A percentile compares a stretch with the other conserved stretches of the same genome.
These are phyloP conservation scores for Kondoa subrosea DNA, from an alignment of 768 basidiomycete genomes.

Conservation along the genomic window DNA sequence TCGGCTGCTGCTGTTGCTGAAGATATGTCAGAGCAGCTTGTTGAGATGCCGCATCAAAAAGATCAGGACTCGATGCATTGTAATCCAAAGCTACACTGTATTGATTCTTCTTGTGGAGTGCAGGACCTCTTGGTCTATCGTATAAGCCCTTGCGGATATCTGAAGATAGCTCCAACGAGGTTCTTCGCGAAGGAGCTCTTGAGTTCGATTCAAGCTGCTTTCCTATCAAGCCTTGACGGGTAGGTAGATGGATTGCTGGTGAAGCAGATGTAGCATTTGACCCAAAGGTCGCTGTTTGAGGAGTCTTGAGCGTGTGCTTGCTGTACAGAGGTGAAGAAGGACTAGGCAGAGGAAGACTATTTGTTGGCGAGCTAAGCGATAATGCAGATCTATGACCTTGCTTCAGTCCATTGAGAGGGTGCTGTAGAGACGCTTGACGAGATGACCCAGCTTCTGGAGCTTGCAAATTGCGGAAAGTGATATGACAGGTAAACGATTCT, in stretches of 20 bases:
- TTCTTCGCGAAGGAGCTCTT: background rate
- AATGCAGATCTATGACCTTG: background rate
- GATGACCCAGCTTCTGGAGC: background rate
- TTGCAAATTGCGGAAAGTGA: conserved; percentile 60
- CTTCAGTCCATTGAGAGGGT: background rate
- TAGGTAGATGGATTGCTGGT: background rate
- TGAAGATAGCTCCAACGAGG: background rate
- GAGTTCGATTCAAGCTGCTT: background rate
- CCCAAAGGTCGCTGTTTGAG: background rate
- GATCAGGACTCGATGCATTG: background rate
- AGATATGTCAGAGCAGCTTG: background rate
- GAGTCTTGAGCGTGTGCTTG: background rate
- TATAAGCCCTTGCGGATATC: background rate
- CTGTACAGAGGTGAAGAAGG: background rate
- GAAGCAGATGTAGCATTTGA: background rate
- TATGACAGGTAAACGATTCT: conserved; percentile 61
- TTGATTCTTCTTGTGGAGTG: background rate
- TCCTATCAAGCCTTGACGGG: background rate
- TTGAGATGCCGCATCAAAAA: background rate
- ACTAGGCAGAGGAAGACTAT: background rate
- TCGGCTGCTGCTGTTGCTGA: background rate
- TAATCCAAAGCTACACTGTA: background rate
- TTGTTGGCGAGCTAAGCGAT: background rate
- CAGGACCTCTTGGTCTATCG: background rate
- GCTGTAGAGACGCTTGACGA: background rate